Conservation (phyloP, 2,329 filamentous ascomycete genomes). For the Xenoacremonium recifei region DNA sequence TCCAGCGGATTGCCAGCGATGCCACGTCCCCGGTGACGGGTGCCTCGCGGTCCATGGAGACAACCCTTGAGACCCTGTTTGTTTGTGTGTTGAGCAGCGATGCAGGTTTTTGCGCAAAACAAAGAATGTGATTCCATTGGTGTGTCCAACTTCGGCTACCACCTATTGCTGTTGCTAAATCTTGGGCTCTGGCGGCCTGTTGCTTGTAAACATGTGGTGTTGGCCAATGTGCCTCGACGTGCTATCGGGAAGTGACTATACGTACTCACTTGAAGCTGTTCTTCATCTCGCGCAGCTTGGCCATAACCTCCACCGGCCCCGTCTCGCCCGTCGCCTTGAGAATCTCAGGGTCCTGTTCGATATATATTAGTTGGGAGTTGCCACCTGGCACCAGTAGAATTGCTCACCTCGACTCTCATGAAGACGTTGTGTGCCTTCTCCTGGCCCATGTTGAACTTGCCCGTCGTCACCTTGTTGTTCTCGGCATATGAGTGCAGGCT, state of each 20-base stretch:
- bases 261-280: conserved; percentile 65
- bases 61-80: conserved; percentile 17
- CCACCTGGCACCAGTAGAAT: too few relatives aligned
- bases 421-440: conserved; percentile 92
- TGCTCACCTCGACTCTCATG: too few relatives aligned
- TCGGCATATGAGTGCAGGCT: conserved; percentile 75
- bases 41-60: conserved; percentile 37
- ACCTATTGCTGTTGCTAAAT: conserved; percentile 27
- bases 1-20: conserved; percentile 31
- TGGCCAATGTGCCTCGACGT: neutral
- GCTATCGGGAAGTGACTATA: conserved; percentile 9
- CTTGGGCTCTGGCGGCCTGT: conserved; percentile 27
- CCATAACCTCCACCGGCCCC: conserved; percentile 81
- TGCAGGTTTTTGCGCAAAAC: too few relatives aligned
- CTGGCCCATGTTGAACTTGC: conserved; percentile 93
- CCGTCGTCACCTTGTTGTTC: conserved; percentile 83
- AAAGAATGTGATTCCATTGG: too few relatives aligned
- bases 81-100: too few relatives aligned
- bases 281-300: conserved; percentile 85
- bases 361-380: too few relatives aligned
- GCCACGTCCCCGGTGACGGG: conserved; percentile 21
- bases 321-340: conserved; percentile 81
- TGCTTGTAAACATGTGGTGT: too few relatives aligned
- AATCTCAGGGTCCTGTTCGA: conserved; percentile 79
- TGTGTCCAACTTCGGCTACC: too few relatives aligned